Percentiles rank a stretch among this genome's conserved stretches.
Conservation (phyloP, 2,329 filamentous ascomycete genomes). For the Remersonia thermophila region DNA sequence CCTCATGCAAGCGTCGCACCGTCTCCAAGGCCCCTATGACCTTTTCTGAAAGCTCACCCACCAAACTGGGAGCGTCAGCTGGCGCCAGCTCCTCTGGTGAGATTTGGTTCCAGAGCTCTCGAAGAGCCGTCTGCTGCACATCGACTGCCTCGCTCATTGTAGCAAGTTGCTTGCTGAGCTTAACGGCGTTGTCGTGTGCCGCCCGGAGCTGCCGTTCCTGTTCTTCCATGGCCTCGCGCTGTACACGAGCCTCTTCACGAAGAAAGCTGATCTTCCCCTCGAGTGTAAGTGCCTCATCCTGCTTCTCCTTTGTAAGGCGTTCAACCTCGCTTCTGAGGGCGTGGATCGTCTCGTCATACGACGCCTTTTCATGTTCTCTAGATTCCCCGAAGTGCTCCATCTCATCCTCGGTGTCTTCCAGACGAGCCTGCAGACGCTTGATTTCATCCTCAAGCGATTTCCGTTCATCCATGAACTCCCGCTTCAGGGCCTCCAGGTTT, state of each 20-base stretch:
- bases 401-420: constrained; percentile 87
- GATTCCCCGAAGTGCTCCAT: constrained; percentile 75
- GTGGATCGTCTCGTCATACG: constrained; percentile 55
- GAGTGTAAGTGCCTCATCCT: constrained; percentile 44
- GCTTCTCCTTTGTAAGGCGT: constrained; percentile 43
- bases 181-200: constrained; percentile 41
- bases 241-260: constrained; percentile 45
- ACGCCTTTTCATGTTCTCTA: constrained; percentile 66
- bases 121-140: constrained; percentile 41
- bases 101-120: constrained; percentile 47
- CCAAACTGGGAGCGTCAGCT: constrained; percentile 42
- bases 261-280: constrained; percentile 53
- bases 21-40: constrained; percentile 49
- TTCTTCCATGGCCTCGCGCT: constrained; percentile 47
- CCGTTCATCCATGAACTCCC: constrained; percentile 76
- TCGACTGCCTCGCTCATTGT: constrained; percentile 39
- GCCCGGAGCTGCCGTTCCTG: constrained; percentile 45
- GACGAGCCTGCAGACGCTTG: constrained; percentile 57
- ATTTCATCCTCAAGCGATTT: constrained; percentile 74
- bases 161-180: constrained; percentile 37
- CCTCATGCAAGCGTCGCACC: constrained; percentile 46
- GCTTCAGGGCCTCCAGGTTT: constrained; percentile 86
- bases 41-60: constrained; percentile 46
- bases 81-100: constrained; percentile 41
- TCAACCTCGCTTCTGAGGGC: constrained; percentile 61